Evolutionary conservation across 108 stramenopile species (phyloP).

Genomic region (Cylindrotheca closterium): DNA sequence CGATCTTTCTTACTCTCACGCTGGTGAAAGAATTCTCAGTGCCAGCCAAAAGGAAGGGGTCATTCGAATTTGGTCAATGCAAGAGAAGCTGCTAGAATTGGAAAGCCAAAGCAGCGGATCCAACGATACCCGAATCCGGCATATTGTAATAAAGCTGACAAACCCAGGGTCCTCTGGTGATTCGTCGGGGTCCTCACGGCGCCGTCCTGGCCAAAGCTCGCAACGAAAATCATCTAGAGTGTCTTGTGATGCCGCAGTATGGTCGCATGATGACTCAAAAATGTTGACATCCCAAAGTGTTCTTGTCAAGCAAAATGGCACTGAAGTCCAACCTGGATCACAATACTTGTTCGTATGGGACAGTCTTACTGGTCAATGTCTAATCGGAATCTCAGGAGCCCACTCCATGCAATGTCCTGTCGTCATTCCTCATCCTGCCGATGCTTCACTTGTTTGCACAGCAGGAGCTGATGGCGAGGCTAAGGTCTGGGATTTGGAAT

Average conservation of each 20-base stretch:
- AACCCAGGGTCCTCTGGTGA: slow-evolving; percentile 19
- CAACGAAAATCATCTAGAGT: slow-evolving; percentile 32
- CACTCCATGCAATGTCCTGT: slow-evolving; percentile 72
- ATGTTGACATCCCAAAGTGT: slow-evolving; percentile 78
- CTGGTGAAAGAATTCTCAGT: slow-evolving; percentile 77
- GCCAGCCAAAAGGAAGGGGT: slow-evolving; percentile 87
- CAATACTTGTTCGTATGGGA: slow-evolving; percentile 84
- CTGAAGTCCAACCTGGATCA: slow-evolving; percentile 64
- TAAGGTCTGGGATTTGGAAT: slow-evolving; percentile 74
- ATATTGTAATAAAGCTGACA: slow-evolving; percentile 47
- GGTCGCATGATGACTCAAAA: slow-evolving; percentile 75
- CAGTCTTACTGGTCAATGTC: slow-evolving; percentile 68
- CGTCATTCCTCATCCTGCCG: slow-evolving; percentile 69
- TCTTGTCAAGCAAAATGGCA: slow-evolving; percentile 52
- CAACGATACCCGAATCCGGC: slow-evolving; percentile 4
- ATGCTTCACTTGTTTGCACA: slow-evolving; percentile 62
- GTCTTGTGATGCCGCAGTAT: slow-evolving; percentile 76
- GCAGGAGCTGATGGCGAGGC: slow-evolving; percentile 70
- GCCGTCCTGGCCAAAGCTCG: slow-evolving; percentile 27
- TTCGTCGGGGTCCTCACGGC: slow-evolving; percentile 13
- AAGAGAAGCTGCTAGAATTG: neutral
- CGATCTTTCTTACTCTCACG: slow-evolving; percentile 74
- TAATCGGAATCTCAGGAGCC: slow-evolving; percentile 63
- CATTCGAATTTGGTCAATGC: slow-evolving; percentile 74
- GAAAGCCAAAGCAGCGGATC: neutral